Percentiles rank a stretch among this genome's conserved stretches.
These are phyloP conservation scores for Phytophthora crassamura DNA, from an alignment of 352 stramenopile genomes.

Conservation along the genomic window DNA sequence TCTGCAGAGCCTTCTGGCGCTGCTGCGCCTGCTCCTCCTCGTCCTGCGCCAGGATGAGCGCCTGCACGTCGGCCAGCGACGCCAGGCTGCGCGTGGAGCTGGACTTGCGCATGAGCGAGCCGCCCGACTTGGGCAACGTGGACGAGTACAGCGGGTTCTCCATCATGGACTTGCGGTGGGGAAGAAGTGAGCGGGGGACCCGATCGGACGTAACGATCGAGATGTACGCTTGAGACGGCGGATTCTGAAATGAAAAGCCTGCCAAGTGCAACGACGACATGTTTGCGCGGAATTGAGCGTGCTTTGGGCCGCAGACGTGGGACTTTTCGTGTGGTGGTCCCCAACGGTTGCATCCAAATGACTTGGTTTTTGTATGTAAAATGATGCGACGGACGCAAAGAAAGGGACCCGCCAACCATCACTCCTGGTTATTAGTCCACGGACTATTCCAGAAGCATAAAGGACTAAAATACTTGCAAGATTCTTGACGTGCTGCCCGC, in stretches of 20 bases:
- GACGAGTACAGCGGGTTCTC: constrained; percentile 42
- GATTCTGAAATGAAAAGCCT: constrained; percentile 38
- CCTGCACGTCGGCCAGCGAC: constrained; percentile 41
- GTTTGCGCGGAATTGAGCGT: constrained; percentile 30
- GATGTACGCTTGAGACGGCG: constrained; percentile 9
- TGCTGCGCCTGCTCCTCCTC: constrained; percentile 54
- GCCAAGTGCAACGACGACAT: constrained; percentile 40
- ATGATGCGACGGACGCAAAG: constrained; percentile 21
- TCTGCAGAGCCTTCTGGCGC: constrained; percentile 50
- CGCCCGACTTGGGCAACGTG: constrained; percentile 31
- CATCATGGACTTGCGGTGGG: constrained; percentile 30
- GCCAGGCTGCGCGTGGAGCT: constrained; percentile 61
- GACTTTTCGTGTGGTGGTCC: constrained; percentile 16
- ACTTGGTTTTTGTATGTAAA: constrained; percentile 31
- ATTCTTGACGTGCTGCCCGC: no score
- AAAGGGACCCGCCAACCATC: constrained; percentile 18
- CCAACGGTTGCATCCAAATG: not conserved
- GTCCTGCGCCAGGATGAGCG: constrained; percentile 52
- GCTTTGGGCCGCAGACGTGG: not conserved
- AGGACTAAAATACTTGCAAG: no score
- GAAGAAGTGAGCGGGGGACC: not conserved
- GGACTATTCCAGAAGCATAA: no score
- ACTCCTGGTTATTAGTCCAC: constrained; percentile 9
- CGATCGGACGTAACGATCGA: constrained; percentile 6
- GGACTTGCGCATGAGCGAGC: constrained; percentile 56